Evolutionary conservation across 2,329 filamentous ascomycete species (phyloP), one percentile per base, ranked within the genome.

Genomic region (Neospermospora avenae): DNA sequence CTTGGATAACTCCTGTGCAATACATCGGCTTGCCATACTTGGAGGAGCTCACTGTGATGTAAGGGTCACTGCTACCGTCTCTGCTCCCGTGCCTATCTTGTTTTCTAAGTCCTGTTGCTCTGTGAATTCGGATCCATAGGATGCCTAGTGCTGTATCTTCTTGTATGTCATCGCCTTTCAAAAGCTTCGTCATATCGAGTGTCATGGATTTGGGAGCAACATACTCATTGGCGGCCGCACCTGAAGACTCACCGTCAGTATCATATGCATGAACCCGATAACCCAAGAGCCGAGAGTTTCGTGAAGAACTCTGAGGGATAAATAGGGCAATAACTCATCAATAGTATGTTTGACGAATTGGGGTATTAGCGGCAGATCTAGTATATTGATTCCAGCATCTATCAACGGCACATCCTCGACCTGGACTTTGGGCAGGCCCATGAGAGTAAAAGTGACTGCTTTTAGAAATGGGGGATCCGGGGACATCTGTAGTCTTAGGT

Each of bases 1-100:
- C 93, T 55, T 93, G 91, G 65, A 98, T 97, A 55, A 98, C 93
- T 51, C 95, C 87, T 1, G 95, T 98, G 75, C 93, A 97, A 75
- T 96, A 98, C 84, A 96, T 96, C 1, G 93, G 93, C 77, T 99
- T 99, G 59, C 90, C 90, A 68, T 97, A 98, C 74, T 98, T 97
- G 70, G 91, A 96, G 79, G 96, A 98, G 42, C 90, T 88, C 37
- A 98, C 82, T 34, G 93, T 97, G 72, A 98, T 96, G 74, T 98
- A 98, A 0, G 93, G 92, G 68, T 99, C 95, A 54, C 90, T 96
- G 46, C 93, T 93, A 35, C 95, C 93, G 18, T 91, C 89, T 55
- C 88, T 83, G 69, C 87, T 93, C 42, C 92, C 93, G 60, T 90
- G 86, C 51, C 78, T 76, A 72, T 99, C 95, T 72, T 97, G 93